Percentiles rank a stretch among this genome's conserved stretches.
phyloP scores from a whole-genome alignment of 2,329 filamentous ascomycete species.

The Paraconiothyrium brasiliense region DNA sequence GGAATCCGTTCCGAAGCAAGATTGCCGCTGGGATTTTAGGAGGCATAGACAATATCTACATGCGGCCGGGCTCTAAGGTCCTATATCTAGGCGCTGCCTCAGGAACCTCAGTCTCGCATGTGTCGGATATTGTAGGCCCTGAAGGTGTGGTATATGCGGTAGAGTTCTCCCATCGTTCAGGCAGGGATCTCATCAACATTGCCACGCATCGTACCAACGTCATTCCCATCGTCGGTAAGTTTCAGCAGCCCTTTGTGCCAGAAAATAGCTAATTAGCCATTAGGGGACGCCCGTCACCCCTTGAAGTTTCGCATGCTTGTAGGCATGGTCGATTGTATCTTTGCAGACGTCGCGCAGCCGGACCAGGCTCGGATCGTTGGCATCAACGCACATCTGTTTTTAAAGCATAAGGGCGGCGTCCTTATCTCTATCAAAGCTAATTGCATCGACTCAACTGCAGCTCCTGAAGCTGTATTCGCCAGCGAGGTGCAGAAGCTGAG shows the following conservation, averaged over 20 bases:
- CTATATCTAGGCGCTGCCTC: constrained; percentile 88
- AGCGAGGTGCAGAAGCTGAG: constrained; percentile 95
- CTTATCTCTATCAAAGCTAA: constrained; percentile 98
- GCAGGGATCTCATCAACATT: constrained; percentile 99
- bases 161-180: constrained; percentile 97
- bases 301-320: constrained; percentile 89
- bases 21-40: constrained; percentile 93
- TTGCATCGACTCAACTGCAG: constrained; percentile 97
- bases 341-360: constrained; percentile 67
- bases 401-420: constrained; percentile 93
- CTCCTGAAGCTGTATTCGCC: constrained; percentile 93
- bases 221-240: constrained; percentile 76
- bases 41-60: constrained; percentile 92
- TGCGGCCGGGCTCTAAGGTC: constrained; percentile 83
- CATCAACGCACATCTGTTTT: constrained; percentile 92
- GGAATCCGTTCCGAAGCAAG: constrained; percentile 97
- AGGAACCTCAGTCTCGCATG: constrained; percentile 86
- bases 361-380: constrained; percentile 91
- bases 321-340: constrained; percentile 92
- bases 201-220: constrained; percentile 98
- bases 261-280: too few relatives aligned
- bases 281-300: constrained; percentile 96
- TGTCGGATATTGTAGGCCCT: constrained; percentile 88
- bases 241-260: too few relatives aligned
- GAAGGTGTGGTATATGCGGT: constrained; percentile 96